Evolutionary conservation across 2,329 filamentous ascomycete genomes (phyloP).

Genomic region (Fusarium lateritium): DNA sequence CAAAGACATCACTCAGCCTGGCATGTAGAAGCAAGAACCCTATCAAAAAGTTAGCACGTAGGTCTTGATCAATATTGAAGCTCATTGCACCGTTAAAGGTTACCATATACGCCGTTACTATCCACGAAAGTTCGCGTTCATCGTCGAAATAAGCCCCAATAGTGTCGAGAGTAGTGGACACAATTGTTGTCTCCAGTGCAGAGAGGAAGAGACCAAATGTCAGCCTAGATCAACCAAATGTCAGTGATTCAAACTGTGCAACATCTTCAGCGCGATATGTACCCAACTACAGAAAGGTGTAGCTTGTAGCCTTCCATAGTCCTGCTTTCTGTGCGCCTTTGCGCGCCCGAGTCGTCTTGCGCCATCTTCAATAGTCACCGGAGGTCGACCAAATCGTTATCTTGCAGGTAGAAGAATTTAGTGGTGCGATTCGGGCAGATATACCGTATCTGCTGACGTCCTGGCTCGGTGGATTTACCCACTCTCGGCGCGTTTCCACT

Average conservation of each 20-base stretch:
- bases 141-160: not conserved
- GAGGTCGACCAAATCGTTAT: too few species aligned
- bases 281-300: slow-evolving; percentile 1
- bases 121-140: not conserved
- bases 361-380: not conserved
- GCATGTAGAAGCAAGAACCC: slow-evolving; percentile 3
- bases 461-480: slow-evolving; percentile 3
- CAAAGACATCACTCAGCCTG: not conserved
- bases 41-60: not conserved
- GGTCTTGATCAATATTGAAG: too few species aligned
- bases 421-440: not conserved
- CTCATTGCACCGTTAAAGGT: not conserved
- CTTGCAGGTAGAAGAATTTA: not conserved
- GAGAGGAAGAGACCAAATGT: slow-evolving; percentile 6
- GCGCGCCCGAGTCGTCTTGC: not conserved
- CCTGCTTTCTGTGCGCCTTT: not conserved
- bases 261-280: too few species aligned
- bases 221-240: not conserved
- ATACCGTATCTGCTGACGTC: not conserved
- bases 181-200: slow-evolving; percentile 1
- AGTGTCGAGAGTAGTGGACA: not conserved
- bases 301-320: slow-evolving; percentile 3
- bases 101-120: slow-evolving; percentile 5
- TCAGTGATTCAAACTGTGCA: too few species aligned
- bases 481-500: slow-evolving; percentile 3